These are phyloP conservation scores for Fusarium hostae DNA, from an alignment of 2,329 filamentous ascomycete species.

Conservation along the genomic window DNA sequence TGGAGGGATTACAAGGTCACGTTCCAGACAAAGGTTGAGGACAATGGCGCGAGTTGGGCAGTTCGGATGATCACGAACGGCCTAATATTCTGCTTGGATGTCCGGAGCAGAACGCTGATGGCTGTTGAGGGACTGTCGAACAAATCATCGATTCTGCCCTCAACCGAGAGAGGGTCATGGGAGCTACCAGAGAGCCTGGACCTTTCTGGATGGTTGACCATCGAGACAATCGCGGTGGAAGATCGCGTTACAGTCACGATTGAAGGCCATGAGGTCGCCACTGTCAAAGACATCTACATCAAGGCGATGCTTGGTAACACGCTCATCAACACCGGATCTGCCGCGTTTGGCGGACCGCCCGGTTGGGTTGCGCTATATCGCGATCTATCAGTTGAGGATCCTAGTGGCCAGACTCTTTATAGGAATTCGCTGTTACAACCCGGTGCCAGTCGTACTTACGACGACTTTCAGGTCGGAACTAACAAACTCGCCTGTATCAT, in stretches of 20 bases:
- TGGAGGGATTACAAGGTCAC: neutral
- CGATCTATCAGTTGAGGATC: neutral
- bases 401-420: fast-evolving
- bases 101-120: neutral
- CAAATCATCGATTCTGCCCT: neutral
- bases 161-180: neutral
- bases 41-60: neutral
- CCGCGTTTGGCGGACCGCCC: neutral
- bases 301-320: slow-evolving; percentile 2
- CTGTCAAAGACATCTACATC: fast-evolving
- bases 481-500: slow-evolving; percentile 2
- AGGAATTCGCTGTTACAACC: fast-evolving
- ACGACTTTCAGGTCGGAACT: neutral
- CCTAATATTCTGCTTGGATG: neutral
- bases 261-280: neutral
- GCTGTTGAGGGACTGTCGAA: neutral
- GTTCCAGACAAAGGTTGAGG: neutral
- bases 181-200: neutral
- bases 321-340: slow-evolving; percentile 1
- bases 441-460: fast-evolving
- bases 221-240: neutral
- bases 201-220: neutral
- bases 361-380: neutral
- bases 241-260: neutral
- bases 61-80: slow-evolving; percentile 1